Conservation (phyloP, 2,329 filamentous ascomycete genomes). For the Biscogniauxia marginata region DNA sequence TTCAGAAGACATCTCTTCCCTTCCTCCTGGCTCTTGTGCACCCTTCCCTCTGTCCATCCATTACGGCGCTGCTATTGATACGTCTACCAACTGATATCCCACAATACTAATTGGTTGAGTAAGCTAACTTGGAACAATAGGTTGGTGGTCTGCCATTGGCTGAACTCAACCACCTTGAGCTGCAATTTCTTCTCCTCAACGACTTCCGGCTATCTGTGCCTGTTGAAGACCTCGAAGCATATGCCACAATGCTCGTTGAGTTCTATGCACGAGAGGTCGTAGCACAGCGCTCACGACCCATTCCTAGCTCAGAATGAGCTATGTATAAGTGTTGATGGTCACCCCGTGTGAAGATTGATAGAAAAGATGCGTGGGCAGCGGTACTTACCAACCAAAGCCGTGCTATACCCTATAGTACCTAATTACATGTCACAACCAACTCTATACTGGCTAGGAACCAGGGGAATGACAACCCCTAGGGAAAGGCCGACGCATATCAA, state of each 20-base stretch:
- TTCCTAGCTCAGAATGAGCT: constrained; percentile 10
- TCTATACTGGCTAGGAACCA: background rate
- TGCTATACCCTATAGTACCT: constrained; percentile 12
- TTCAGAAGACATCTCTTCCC: background rate
- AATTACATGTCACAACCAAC: constrained; percentile 11
- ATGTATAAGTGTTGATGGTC: constrained; percentile 2
- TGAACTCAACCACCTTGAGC: constrained; percentile 92
- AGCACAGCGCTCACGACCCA: constrained; percentile 33
- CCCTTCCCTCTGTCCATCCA: background rate
- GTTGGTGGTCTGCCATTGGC: constrained; percentile 89
- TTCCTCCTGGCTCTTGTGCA: background rate
- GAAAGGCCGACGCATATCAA: background rate
- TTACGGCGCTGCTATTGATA: background rate
- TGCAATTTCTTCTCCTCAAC: constrained; percentile 93
- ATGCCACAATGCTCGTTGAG: constrained; percentile 97
- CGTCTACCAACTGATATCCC: background rate
- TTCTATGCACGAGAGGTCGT: constrained; percentile 94
- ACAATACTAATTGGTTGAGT: background rate
- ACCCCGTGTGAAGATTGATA: background rate
- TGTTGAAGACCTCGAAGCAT: constrained; percentile 93
- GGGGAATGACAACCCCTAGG: background rate
- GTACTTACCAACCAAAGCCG: constrained; percentile 15
- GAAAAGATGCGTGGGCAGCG: constrained; percentile 7
- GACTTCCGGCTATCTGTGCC: constrained; percentile 92
- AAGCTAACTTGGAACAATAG: constrained; percentile 45